Evolutionary conservation across 108 stramenopile genomes (phyloP), one percentile per base, ranked within the genome.

Genomic region (Skeletonema costatum): DNA sequence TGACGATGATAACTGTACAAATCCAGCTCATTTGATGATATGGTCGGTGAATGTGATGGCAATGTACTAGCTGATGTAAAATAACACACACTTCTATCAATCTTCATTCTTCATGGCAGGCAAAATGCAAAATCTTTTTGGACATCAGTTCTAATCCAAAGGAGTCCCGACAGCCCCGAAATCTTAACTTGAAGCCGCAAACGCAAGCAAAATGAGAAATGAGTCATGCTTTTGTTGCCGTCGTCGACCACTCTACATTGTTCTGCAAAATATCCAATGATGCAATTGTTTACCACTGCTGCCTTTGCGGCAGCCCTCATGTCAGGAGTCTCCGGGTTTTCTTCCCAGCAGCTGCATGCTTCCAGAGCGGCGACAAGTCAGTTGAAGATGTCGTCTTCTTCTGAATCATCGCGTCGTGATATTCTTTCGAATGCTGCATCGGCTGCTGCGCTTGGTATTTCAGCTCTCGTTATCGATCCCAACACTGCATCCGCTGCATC

Each of bases 351-450:
- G 16, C 65, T 19, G 1, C 65, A 66, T 66, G 42, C 16, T 66
- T 32, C 65, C 32, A 66, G 65, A 36, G 35, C 65, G 5, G 65
- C 32, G 65, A 66, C 38, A 66, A 71, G 70, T 60, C 70, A 59
- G 51, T 38, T 71, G 32, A 60, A 38, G 59, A 59, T 71, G 70
- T 33, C 70, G 59, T 39, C 69, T 21, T 71, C 69, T n/a, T 14
- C 25, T 29, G 63, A 64, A 36, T 17, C 50, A 60, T 71, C 70
- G 2, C 70, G 70, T 71, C 70, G 70, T 39, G 58, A 71, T 60
- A 60, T 71, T 60, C 70, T 71, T 60, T 59, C 70, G 19, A 60
- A 60, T 60, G 70, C 59, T 71, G 56, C 59, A 60, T 71, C 70
- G 13, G 42, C 44, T 68, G 70, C 70, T 38, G 70, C 70, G 25